These are phyloP conservation scores for Jatropha multifida DNA, from an alignment of 441 rosid species.

Conservation along the genomic window DNA sequence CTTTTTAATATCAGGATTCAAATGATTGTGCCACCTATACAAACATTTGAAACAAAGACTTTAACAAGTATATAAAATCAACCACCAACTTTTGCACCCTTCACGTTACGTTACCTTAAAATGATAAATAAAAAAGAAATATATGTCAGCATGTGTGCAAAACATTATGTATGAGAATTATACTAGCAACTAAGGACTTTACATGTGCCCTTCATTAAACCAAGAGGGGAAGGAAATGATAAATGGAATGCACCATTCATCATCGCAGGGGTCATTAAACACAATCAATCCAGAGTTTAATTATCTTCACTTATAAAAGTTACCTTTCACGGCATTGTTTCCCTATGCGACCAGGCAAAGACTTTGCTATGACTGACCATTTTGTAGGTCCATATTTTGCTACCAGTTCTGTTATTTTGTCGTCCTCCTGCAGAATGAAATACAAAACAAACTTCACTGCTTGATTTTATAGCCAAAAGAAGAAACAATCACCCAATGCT, in stretches of 20 bases:
- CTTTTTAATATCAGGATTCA: slow-evolving; percentile 94
- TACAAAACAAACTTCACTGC: slow-evolving; percentile 3
- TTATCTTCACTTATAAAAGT: neutral
- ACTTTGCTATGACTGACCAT: slow-evolving; percentile 92
- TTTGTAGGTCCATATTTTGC: slow-evolving; percentile 79
- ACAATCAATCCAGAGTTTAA: neutral
- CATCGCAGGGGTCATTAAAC: neutral
- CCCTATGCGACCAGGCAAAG: slow-evolving; percentile 96
- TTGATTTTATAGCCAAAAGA: neutral
- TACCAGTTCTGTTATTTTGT: slow-evolving; percentile 77
- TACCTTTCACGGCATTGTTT: slow-evolving; percentile 99
- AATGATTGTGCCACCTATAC: slow-evolving; percentile 98
- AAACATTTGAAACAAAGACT: slow-evolving; percentile 18
- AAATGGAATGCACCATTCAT: neutral
- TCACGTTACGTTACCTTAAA: slow-evolving; percentile 1
- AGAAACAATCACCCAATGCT: slow-evolving; percentile 1
- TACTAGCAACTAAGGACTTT: neutral
- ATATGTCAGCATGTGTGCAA: neutral
- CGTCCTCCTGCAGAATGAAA: slow-evolving; percentile 72
- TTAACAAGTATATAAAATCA: slow-evolving; percentile 7
- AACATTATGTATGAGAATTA: neutral
- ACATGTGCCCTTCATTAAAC: neutral
- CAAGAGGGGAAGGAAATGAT: neutral
- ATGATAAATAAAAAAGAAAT: neutral
- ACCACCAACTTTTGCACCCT: slow-evolving; percentile 3